phyloP scores from a whole-genome alignment of 768 basidiomycete species.

The Russula olivacea region DNA sequence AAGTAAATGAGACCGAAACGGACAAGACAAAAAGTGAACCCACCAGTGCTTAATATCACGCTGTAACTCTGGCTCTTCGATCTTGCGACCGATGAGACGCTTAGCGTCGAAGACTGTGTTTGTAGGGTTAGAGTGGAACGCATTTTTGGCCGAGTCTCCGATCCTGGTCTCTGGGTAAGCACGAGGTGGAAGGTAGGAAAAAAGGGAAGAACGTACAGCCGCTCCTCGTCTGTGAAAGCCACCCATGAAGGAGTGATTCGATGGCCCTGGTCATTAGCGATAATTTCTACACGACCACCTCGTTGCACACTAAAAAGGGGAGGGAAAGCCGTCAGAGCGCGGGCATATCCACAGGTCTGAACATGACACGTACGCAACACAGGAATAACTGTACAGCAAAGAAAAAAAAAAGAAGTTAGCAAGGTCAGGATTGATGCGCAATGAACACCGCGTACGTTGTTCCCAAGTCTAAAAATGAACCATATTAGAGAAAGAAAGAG shows the following conservation, averaged over 20 bases:
- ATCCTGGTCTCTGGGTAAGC: constrained; percentile 40
- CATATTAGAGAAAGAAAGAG: background rate
- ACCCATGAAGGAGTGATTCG: constrained; percentile 63
- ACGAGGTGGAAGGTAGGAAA: background rate
- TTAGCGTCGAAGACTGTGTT: constrained; percentile 98
- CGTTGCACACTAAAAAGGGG: constrained; percentile 31
- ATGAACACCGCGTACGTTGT: constrained; percentile 56
- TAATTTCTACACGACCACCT: constrained; percentile 53
- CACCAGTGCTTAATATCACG: constrained; percentile 84
- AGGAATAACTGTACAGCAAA: constrained; percentile 65
- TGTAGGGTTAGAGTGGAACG: constrained; percentile 81
- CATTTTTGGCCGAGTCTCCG: constrained; percentile 96
- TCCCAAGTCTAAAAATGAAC: constrained; percentile 62
- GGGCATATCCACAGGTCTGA: constrained; percentile 35
- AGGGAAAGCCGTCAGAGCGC: background rate
- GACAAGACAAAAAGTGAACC: background rate
- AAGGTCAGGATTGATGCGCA: background rate
- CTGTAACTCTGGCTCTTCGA: constrained; percentile 73
- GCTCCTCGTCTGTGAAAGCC: constrained; percentile 52
- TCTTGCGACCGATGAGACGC: constrained; percentile 85
- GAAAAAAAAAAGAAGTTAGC: constrained; percentile 28
- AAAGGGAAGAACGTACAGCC: constrained; percentile 36
- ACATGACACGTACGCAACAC: constrained; percentile 68
- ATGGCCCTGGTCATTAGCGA: constrained; percentile 52
- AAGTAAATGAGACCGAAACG: background rate